Base-by-base conservation (phyloP, 331 rosid genomes). In the Malus hybrid region DNA sequence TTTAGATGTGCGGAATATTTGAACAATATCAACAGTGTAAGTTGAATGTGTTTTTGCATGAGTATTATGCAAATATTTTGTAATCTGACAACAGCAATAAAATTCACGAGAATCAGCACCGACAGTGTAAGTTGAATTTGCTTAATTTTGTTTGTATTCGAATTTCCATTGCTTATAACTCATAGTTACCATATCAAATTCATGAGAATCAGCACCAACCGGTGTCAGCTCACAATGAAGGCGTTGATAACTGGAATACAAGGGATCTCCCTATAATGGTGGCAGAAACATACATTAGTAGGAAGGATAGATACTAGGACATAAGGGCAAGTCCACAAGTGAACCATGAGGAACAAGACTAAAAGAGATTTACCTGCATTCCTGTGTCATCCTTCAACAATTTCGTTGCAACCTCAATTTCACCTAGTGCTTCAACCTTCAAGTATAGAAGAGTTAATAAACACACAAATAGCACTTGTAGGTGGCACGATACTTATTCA, bases 371-470 rank as follows among this genome's bases (percentile, higher is more conserved):
- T 84, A 95, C 99, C 99, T 92, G 87, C 80, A 80, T 76, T 50
- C 72, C 93, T 22, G 73, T 70, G 44, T 84, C 89, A 22, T 82
- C 87, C 62, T 88, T 70, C 86, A 95, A 75, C 71, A 95, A 86
- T 85, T 88, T 95, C 5, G 96, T 86, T 67, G 99, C 99, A 83
- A 95, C 87, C 87, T 89, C 99, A 66, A 95, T 95, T 83, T 95
- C 96, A 76, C 84, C 83, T 52, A 95, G 91, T 65, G 99, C 97
- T 83, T 95, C 99, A 79, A 95, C 97, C 99, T 94, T 81, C 81
- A 86, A 72, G 73, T 68, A 75, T 82, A 75, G 76, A 67, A 67
- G 70, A 73, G 65, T 81, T 79, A 44, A 56, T 19, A 79, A 20
- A 19, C 24, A 68, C 46, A 6, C n/a, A 73, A 62, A 28, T 27